A percentile compares a stretch with the other conserved stretches of the same genome.
Conservation (phyloP, 139 green algal genomes). For the Tetraselmis chui region DNA sequence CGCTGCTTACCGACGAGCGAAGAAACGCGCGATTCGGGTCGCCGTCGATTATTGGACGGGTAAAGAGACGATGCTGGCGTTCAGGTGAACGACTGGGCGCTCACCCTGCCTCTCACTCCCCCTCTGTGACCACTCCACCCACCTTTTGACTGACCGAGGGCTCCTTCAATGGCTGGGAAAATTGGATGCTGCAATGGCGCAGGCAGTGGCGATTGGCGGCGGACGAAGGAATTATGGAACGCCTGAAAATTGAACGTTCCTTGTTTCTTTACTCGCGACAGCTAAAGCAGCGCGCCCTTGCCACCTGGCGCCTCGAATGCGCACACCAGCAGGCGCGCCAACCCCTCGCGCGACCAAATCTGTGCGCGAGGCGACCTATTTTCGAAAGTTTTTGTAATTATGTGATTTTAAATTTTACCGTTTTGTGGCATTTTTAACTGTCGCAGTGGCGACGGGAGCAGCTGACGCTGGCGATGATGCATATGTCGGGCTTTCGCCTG, state of each 20-base stretch:
- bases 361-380: too few species aligned
- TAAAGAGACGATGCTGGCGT: neutral
- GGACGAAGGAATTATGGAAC: neutral
- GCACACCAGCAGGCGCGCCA: neutral
- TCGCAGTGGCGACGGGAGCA: neutral
- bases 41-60: neutral
- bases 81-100: neutral
- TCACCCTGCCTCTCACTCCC: too few species aligned
- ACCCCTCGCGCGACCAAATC: too few species aligned
- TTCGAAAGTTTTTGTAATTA: too few species aligned
- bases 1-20: neutral
- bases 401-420: too few species aligned
- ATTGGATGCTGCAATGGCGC: too few species aligned
- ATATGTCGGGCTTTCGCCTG: neutral
- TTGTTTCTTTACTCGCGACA: neutral
- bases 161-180: too few species aligned
- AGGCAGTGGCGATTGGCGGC: neutral
- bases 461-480: neutral
- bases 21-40: neutral
- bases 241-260: neutral
- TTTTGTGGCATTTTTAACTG: too few species aligned
- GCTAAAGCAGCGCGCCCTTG: neutral
- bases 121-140: too few species aligned
- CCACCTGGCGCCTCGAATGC: neutral
- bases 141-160: too few species aligned